Percentiles rank a stretch among this genome's conserved stretches.
These are phyloP conservation scores for Cephalotrichum gorgonifer DNA, from an alignment of 2,329 filamentous ascomycete species.

Conservation along the genomic window DNA sequence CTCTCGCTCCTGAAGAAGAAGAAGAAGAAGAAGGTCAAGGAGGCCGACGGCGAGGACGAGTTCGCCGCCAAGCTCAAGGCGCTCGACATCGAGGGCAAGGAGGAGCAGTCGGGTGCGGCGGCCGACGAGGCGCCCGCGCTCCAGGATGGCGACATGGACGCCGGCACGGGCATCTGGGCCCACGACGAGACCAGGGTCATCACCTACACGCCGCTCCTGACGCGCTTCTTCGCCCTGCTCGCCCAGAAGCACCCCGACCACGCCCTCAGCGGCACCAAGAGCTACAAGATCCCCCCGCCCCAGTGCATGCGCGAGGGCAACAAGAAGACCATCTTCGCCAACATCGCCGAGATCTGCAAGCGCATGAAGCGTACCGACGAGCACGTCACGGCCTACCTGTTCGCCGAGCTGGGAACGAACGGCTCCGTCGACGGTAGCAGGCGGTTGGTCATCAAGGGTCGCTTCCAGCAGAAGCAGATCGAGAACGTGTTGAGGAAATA, in stretches of 20 bases:
- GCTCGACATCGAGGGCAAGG: conserved; percentile 50
- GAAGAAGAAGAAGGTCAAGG: conserved; percentile 40
- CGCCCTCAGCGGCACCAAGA: conserved; percentile 76
- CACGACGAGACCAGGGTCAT: conserved; percentile 72
- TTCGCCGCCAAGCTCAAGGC: conserved; percentile 52
- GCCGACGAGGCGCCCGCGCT: conserved; percentile 40
- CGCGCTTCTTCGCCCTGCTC: conserved; percentile 88
- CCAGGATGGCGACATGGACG: conserved; percentile 68
- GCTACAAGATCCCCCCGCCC: conserved; percentile 97
- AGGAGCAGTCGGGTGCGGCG: conserved; percentile 46
- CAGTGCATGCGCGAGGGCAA: conserved; percentile 99
- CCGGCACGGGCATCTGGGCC: conserved; percentile 82
- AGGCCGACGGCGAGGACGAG: conserved; percentile 50
- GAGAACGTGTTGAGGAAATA: conserved; percentile 95
- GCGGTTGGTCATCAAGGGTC: conserved; percentile 95
- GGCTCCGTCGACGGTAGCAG: conserved; percentile 90
- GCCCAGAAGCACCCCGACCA: conserved; percentile 96
- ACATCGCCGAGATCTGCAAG: conserved; percentile 97
- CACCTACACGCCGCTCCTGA: conserved; percentile 75
- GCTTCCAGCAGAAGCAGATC: conserved; percentile 99
- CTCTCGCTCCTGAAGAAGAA: conserved; percentile 54
- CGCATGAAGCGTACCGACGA: conserved; percentile 98
- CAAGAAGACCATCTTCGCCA: conserved; percentile 99
- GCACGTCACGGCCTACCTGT: conserved; percentile 93
- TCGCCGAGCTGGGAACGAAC: conserved; percentile 94